phyloP scores from a whole-genome alignment of 352 stramenopile species.

The Globisporangium acanthophoron region DNA sequence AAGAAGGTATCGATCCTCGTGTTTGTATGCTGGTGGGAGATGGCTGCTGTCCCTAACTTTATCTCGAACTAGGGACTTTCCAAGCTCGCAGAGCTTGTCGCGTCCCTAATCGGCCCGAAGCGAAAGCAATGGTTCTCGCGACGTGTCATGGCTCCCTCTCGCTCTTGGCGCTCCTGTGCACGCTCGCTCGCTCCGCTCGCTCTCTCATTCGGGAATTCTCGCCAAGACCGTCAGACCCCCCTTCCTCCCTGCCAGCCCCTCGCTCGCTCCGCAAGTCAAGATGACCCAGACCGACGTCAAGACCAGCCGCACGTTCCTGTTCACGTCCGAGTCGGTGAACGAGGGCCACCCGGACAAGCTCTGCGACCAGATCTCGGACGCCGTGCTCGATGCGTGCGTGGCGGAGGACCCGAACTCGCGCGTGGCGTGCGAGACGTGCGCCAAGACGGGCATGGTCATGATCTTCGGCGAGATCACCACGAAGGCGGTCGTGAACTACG shows the following conservation, averaged over 20 bases:
- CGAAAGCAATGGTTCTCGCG: slow-evolving; percentile 1
- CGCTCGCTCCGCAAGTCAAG: slow-evolving; percentile 11
- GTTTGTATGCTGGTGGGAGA: no score
- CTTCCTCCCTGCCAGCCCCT: not conserved
- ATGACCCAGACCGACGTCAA: slow-evolving; percentile 57
- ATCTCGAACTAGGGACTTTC: no score
- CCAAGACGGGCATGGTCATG: slow-evolving; percentile 99
- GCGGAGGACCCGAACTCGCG: slow-evolving; percentile 97
- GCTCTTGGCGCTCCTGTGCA: not conserved
- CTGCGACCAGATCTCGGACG: slow-evolving; percentile 98
- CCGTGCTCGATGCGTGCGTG: slow-evolving; percentile 97
- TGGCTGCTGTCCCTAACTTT: no score
- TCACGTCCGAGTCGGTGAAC: slow-evolving; percentile 99
- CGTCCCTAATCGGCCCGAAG: not conserved
- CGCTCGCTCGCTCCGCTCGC: not conserved
- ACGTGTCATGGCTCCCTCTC: not conserved
- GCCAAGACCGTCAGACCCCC: slow-evolving; percentile 8
- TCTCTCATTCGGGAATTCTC: slow-evolving; percentile 15
- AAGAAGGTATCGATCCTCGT: no score
- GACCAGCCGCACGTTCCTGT: slow-evolving; percentile 88
- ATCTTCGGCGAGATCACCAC: slow-evolving; percentile 99
- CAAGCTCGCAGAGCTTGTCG: no score
- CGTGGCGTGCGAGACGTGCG: slow-evolving; percentile 98
- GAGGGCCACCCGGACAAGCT: slow-evolving; percentile 99
- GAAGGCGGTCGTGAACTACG: slow-evolving; percentile 98